These are phyloP conservation scores for Sanghuangporus weigelae DNA, from an alignment of 1,284 basidiomycete species.

Conservation along the genomic window DNA sequence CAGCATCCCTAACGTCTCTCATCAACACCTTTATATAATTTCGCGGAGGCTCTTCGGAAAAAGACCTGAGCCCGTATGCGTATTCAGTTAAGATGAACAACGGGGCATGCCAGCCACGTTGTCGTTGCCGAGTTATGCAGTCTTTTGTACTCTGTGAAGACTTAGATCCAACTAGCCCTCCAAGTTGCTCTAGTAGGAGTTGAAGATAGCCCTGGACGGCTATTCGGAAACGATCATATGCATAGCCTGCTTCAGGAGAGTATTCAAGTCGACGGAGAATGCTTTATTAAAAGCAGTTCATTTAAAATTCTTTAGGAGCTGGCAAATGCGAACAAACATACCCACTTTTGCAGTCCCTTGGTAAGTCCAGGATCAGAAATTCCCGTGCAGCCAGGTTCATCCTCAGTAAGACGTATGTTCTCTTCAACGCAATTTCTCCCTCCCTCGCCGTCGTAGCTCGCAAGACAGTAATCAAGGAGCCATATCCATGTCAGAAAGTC, in stretches of 20 bases:
- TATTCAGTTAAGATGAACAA: conserved; percentile 13
- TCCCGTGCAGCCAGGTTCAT: neutral
- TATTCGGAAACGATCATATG: conserved; percentile 2
- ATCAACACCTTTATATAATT: neutral
- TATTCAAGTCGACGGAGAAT: conserved; percentile 5
- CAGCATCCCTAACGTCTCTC: neutral
- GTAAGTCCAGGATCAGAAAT: neutral
- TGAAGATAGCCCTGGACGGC: neutral
- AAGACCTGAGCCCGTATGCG: conserved; percentile 1
- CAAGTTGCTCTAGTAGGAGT: neutral
- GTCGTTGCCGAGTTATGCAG: neutral
- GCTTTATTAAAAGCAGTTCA: neutral
- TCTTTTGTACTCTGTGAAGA: neutral
- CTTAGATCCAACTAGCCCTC: neutral
- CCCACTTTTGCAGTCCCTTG: conserved; percentile 5
- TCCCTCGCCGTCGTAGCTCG: neutral
- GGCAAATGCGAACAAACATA: neutral
- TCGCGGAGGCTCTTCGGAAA: neutral
- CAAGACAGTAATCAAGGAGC: conserved; percentile 3
- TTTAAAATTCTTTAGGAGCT: neutral
- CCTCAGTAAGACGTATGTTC: neutral
- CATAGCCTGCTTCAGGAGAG: neutral
- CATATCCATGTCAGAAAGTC: conserved; percentile 10
- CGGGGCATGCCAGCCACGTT: conserved; percentile 1
- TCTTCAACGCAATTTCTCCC: neutral